Evolutionary conservation across 805 yeast species (phyloP), one percentile per base, ranked within the genome.

Genomic region (Saccharomycopsis olivae): DNA sequence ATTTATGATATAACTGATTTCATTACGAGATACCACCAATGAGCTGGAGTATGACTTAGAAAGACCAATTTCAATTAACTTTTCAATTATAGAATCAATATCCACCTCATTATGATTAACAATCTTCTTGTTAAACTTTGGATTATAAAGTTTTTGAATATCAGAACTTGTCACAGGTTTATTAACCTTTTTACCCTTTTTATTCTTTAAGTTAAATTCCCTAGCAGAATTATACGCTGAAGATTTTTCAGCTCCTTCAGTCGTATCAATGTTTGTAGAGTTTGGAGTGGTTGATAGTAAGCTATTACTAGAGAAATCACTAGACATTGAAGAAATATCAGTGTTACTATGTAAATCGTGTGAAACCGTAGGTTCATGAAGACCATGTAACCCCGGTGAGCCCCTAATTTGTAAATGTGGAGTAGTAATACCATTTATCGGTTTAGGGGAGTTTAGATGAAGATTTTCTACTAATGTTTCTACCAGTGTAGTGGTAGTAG

Each of bases 61-160:
- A 13, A 40, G 31, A 5, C 45, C 45, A 11, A 46, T 41, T 31
- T 44, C 47, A 19, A 46, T 40, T 9, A 46, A 34, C 18, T 38
- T 38, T 32, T 46, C 49, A 19, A 46, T 43, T 20, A 46, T 38
- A 5, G 47, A 43, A 34, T 46, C 47, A 20, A 46, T 43, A 17
- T 46, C 49, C 17, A 43, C 35, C 18, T 46, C 49, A 16, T 37
- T 29, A 18, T 33, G 45, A 29, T 45, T 45, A 11, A 44, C 32
- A n/a, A 46, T 46, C 21, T 44, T 46, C 29, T 36, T 43, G 19
- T 46, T 46, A 31, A 37, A 46, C 17, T 38, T 40, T 10, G 49
- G 47, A 29, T 46, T 46, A 29, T 46, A 45, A 19, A 45, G 29
- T 29, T 45, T 45, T 15, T 39, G 36, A 29, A 45, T 45, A 27